Evolutionary conservation across 306 rosid species (phyloP), one percentile per base, ranked within the genome.

Genomic region (Pachyrhizus erosus): DNA sequence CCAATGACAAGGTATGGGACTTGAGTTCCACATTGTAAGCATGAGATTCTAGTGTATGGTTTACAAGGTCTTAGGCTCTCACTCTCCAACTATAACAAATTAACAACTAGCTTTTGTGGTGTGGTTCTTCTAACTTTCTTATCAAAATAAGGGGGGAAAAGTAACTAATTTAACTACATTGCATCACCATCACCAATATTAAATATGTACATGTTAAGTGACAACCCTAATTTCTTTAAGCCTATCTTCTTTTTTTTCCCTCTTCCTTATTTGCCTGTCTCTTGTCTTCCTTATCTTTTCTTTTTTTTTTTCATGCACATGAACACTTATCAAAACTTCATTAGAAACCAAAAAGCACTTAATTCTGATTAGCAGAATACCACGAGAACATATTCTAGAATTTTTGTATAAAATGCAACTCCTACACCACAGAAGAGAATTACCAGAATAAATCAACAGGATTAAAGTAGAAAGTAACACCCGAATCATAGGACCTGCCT

Each of bases 361-460:
- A 80, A 58, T 52, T 73, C 72, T 13, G 48, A 49, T 17, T 23
- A 15, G 52, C 82, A 75, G 34, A 74, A 67, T 60, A 20, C 42
- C 79, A 48, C 3, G 71, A 64, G 76, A 24, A 20, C 76, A 12
- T 46, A 74, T 74, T 73, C 42, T 17, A 55, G 13, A 48, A 29
- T 46, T 54, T 55, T 43, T 14, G 17, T 66, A 76, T 13, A 39
- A 71, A 60, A 55, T 15, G 17, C 43, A 70, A 23, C 40, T 66
- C 57, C 64, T 52, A 48, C 58, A 29, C 48, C 24, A 14, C 2
- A 55, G 78, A 76, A 55, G 29, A 62, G 76, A 65, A 45, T 81
- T 92, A 96, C 99, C 99, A 96, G 82, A 96, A 92, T 76, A 96
- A 85, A 87, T 96, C 99, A 26, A 86, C 34, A 4, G 99, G 98